Base-by-base conservation (phyloP, 768 basidiomycete genomes). In the Cytidiella melzeri region DNA sequence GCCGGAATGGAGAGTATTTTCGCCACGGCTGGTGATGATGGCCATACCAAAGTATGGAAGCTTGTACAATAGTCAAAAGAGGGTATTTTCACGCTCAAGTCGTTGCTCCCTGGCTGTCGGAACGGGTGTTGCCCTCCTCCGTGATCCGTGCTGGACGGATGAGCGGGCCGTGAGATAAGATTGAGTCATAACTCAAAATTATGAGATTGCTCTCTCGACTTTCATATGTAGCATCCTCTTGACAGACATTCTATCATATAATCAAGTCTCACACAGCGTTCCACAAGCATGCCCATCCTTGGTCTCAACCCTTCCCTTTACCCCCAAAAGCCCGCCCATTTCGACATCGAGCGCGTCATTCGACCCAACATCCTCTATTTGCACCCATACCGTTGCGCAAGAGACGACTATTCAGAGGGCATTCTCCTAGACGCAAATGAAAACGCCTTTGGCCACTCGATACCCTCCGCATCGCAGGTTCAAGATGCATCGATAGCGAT, bases 341-440 rank as follows among this genome's bases (percentile, higher is more conserved):
- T 96, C 61, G 72, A 81, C 58, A 83, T 98, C 50, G 83, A 89
- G 67, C 67, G 71, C 27, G 86, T 89, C 47, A 87, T 97, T 57
- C 78, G 94, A n/a, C 86, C 91, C 2, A 99, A 98, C 62, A 94
- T 99, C 60, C 85, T 96, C 42, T 70, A 89, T 0, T 73, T 99
- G 12, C 82, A 84, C 42, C 96, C 96, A 0, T 98, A 99, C 67
- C 83, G 94, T 25, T 97, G 93, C 59, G 96, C 96, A 1, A 76
- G 96, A 41, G 95, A 99, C 61, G 95, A 99, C 70, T 99, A 96
- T 69, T 81, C 83, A 42, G 71, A 80, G 2, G 94, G 94, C 20
- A 84, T 97, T 59, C 80, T 99, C 23, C 80, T 99, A 19, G 96
- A 99, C 57, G 96, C 96, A 12, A 99, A 99, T 68, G 96, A 99